Evolutionary conservation across 495 filamentous ascomycete genomes (phyloP).

Genomic region (Podospora pseudopauciseta): DNA sequence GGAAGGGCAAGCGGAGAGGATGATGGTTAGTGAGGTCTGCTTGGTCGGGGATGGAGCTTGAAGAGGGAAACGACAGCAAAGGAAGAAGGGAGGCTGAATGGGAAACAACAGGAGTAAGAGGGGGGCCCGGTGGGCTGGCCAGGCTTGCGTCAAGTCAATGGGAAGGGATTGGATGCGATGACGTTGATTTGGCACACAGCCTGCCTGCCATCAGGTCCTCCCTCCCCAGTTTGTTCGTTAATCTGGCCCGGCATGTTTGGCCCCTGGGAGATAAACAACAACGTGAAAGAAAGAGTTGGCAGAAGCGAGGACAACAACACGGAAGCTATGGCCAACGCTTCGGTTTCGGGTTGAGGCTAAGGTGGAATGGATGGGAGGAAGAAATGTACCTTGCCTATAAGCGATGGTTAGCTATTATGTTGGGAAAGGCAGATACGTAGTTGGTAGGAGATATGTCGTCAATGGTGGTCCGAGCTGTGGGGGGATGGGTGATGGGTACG

Average conservation of each 20-base stretch:
- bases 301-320: background rate
- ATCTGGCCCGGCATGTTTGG: background rate
- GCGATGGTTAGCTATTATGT: constrained; percentile 24
- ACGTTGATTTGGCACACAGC: background rate
- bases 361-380: background rate
- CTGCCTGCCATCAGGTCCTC: background rate
- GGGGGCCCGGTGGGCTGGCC: background rate
- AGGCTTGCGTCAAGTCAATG: background rate
- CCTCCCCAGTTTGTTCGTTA: background rate
- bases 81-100: background rate
- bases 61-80: background rate
- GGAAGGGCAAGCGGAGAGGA: background rate
- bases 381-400: constrained; percentile 54
- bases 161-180: background rate
- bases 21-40: background rate
- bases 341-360: background rate
- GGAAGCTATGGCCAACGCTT: background rate
- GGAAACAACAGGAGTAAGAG: background rate
- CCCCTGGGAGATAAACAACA: background rate
- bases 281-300: background rate
- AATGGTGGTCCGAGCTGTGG: constrained; percentile 1
- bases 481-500: background rate
- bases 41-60: background rate
- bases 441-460: constrained; percentile 7
- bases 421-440: constrained; percentile 13